Evolutionary conservation across 495 filamentous ascomycete genomes (phyloP).

Genomic region (Chaetomium fimeti): DNA sequence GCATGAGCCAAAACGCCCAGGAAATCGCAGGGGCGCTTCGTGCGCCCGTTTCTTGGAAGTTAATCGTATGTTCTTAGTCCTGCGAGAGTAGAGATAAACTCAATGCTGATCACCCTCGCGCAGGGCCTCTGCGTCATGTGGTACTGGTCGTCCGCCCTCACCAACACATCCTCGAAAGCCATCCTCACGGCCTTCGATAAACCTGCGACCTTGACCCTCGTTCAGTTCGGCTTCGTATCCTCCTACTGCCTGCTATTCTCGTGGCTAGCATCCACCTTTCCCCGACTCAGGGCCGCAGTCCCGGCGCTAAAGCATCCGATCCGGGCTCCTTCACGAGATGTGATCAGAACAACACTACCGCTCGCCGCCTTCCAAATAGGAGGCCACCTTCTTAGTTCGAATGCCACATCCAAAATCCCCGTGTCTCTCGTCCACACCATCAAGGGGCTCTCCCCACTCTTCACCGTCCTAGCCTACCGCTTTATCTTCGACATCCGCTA

Average conservation of each 20-base stretch:
- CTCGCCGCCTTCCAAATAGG: conserved; percentile 90
- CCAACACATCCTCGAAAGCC: conserved; percentile 96
- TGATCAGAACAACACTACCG: conserved; percentile 83
- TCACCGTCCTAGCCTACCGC: conserved; percentile 92
- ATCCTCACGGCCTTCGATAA: conserved; percentile 91
- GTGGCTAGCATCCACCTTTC: conserved; percentile 67
- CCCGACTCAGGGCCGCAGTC: conserved; percentile 61
- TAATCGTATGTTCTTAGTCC: conserved; percentile 37
- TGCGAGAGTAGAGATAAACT: not conserved
- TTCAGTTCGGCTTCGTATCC: conserved; percentile 94
- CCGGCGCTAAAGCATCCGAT: conserved; percentile 82
- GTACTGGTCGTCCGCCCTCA: conserved; percentile 92
- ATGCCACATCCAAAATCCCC: conserved; percentile 88
- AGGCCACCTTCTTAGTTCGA: conserved; percentile 89
- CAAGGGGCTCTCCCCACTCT: conserved; percentile 96
- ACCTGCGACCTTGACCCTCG: conserved; percentile 87
- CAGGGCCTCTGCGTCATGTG: conserved; percentile 80
- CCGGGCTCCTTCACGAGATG: conserved; percentile 73
- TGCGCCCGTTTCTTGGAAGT: conserved; percentile 82
- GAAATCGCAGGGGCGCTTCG: conserved; percentile 89
- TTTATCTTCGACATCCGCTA: conserved; percentile 85
- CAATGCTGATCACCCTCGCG: conserved; percentile 27
- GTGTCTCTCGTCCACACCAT: conserved; percentile 98
- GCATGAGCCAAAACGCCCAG: conserved; percentile 86
- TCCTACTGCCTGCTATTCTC: conserved; percentile 80